These are phyloP conservation scores for Corinectria fuckeliana DNA, from an alignment of 2,329 filamentous ascomycete genomes.

Conservation along the genomic window DNA sequence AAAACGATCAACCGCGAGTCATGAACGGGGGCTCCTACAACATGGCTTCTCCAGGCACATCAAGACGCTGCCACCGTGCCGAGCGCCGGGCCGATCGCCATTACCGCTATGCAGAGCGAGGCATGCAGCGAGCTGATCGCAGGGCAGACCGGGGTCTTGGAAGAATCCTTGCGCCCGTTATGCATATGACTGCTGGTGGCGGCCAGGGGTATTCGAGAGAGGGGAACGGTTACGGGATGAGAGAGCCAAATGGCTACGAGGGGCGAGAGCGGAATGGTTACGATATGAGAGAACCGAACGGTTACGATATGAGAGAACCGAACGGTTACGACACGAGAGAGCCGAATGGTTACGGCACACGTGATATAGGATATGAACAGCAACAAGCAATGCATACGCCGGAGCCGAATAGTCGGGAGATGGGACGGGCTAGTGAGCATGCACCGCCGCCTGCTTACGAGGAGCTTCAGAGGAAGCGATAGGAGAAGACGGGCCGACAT, in stretches of 20 bases:
- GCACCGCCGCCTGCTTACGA: constrained; percentile 34
- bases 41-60: not conserved
- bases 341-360: not conserved
- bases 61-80: constrained; percentile 17
- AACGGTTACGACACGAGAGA: not conserved
- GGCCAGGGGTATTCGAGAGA: not conserved
- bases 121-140: constrained; percentile 30
- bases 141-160: constrained; percentile 22
- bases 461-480: constrained; percentile 22
- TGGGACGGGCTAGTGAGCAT: constrained; percentile 8
- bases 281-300: not conserved
- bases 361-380: not conserved
- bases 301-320: not conserved
- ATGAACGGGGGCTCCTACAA: not conserved
- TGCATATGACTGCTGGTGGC: constrained; percentile 7
- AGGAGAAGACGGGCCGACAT: not conserved
- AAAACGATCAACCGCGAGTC: not conserved
- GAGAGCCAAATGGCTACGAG: not conserved
- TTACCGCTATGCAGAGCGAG: constrained; percentile 29
- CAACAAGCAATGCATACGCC: not conserved
- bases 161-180: constrained; percentile 4
- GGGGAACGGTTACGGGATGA: not conserved
- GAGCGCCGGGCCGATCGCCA: constrained; percentile 30
- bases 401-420: not conserved
- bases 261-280: not conserved